Evolutionary conservation across 2,329 filamentous ascomycete species (phyloP).

Genomic region (Claviceps fusiformis): DNA sequence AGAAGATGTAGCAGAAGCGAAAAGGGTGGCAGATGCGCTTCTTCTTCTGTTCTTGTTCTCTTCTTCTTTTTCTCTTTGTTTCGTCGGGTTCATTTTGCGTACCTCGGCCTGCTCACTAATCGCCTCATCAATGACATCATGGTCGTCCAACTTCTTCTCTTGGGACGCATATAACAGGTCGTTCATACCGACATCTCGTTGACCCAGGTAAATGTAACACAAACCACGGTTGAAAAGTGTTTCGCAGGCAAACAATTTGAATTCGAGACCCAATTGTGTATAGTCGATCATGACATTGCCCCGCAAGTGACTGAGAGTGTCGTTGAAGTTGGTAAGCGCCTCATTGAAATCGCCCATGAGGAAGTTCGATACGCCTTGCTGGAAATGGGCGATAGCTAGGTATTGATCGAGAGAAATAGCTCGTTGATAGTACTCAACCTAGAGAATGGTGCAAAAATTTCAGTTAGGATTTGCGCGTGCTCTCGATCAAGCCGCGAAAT

Average conservation of each 20-base stretch:
- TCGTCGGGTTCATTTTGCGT: conserved; percentile 13
- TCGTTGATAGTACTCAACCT: conserved; percentile 93
- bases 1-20: background rate
- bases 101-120: conserved; percentile 89
- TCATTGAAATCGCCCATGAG: conserved; percentile 94
- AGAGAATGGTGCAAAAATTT: background rate
- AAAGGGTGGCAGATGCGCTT: background rate
- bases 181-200: conserved; percentile 79
- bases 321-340: conserved; percentile 95
- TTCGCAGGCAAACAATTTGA: conserved; percentile 95
- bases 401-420: conserved; percentile 87
- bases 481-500: background rate
- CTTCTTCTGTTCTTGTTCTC: too few species aligned
- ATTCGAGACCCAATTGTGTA: conserved; percentile 84
- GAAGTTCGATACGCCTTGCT: conserved; percentile 97
- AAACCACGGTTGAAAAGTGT: conserved; percentile 94
- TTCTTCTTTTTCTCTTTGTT: background rate
- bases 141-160: conserved; percentile 91
- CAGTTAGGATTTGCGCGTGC: background rate
- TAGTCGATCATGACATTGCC: conserved; percentile 98
- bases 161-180: conserved; percentile 84
- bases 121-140: conserved; percentile 96
- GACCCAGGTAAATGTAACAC: conserved; percentile 93
- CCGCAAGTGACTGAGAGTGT: conserved; percentile 83
- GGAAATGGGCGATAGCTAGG: conserved; percentile 94